A percentile compares a stretch with the other conserved stretches of the same genome.
These are phyloP conservation scores for Phascolomyces articulosus DNA, from an alignment of 371 early-diverging fungal genomes.

Conservation along the genomic window DNA sequence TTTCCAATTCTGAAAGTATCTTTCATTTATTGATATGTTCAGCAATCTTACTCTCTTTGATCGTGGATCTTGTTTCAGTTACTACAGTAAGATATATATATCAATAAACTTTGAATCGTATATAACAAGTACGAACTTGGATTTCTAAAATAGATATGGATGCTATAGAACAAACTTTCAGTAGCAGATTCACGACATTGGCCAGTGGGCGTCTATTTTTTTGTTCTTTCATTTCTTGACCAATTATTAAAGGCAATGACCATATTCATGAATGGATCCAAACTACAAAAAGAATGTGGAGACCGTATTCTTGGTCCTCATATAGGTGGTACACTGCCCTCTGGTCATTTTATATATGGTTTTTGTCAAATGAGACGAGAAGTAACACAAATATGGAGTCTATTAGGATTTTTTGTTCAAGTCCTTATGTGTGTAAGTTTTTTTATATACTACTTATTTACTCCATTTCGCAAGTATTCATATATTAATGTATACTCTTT, in stretches of 20 bases:
- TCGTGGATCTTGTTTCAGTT: background rate
- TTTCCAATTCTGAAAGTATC: slow-evolving; percentile 1
- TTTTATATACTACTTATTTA: background rate
- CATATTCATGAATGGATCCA: background rate
- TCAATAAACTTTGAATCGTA: no score
- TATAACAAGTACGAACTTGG: no score
- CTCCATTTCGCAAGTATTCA: no score
- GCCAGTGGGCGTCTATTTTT: slow-evolving; percentile 4
- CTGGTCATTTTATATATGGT: background rate
- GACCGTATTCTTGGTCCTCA: background rate
- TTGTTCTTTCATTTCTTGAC: slow-evolving; percentile 1
- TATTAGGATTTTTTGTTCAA: slow-evolving; percentile 8
- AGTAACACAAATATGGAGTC: slow-evolving; percentile 5
- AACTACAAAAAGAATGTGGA: background rate
- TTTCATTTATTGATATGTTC: background rate
- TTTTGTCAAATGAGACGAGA: slow-evolving; percentile 10
- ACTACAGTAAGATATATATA: background rate
- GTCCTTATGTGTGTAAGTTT: slow-evolving; percentile 8
- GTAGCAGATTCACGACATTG: slow-evolving; percentile 6
- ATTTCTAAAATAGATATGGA: background rate
- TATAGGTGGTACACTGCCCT: background rate
- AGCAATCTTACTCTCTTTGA: background rate
- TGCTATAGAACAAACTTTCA: slow-evolving; percentile 1
- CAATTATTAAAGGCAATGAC: background rate
- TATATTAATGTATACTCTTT: background rate